Evolutionary conservation across 495 filamentous ascomycete species (phyloP), one percentile per base, ranked within the genome.

Genomic region (Letharia columbiana): DNA sequence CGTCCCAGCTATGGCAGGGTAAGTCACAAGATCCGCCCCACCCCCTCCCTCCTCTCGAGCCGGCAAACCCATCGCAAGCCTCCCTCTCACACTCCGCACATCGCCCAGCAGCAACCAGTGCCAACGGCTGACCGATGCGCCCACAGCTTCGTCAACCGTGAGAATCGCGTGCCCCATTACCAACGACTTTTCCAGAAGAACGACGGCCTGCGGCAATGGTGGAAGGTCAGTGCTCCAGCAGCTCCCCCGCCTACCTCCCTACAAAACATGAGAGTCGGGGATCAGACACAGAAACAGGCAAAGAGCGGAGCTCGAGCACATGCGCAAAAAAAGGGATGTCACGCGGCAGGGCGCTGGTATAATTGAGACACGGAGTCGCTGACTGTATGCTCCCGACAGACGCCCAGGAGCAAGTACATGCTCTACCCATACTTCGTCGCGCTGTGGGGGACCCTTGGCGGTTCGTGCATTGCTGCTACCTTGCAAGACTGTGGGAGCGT

Each of bases 151-250:
- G 70, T 92, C 81, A 81, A 91, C 86, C 89, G 89, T 76, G 82
- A 85, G 75, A 96, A 96, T 85, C 86, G 85, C 75, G 92, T 96
- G 73, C 90, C 87, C 44, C 77, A 88, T 75, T 89, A 91, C 78
- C 92, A 96, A 83, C 82, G 85, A 69, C 77, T 88, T 56, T 93
- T 91, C 81, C 91, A 96, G 80, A 79, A 82, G 60, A 85, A 92
- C 71, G 89, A 90, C 77, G 87, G 91, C 73, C 80, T 86, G 71
- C 86, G 92, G 75, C 80, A 91, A 77, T 96, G 91, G 91, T 84
- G 83, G 76, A 91, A 95, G 81, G 92, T 96, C 76, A 78, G 89
- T 85, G 45, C 20, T 18, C 4, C 17, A 17, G 37, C 37, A 17
- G 37, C 37, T 39, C 8, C 4, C 37, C 37, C 37, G 37, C 37